Base-by-base conservation (phyloP, 2,329 filamentous ascomycete species). In the Fusarium stilboides region DNA sequence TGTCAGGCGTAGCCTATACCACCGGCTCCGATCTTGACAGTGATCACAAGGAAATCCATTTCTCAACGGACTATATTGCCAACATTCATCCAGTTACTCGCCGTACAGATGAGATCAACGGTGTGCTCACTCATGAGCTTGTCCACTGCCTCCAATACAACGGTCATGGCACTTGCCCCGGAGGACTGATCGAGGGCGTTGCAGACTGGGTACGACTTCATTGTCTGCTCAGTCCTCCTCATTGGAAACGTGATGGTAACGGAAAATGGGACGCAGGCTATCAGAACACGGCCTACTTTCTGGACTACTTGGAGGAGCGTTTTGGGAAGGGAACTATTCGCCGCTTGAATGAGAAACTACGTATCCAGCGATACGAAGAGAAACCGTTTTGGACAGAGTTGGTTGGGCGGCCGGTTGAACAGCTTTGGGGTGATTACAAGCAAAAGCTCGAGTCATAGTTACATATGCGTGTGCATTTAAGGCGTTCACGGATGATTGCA, bases 141-240 rank as follows among this genome's bases (percentile, higher is more conserved):
- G 95, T 98, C 15, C 96, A 98, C 82, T 98, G 94, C 81, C 97
- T 92, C 81, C 95, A 98, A 79, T 92, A 93, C 80, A 91, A 93
- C 72, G 91, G 85, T 3, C 82, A 73, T 20, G 85, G 84, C 3
- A 82, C 82, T 6, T 88, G 89, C 43, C 92, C 92, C 0, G 91
- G 91, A 1, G 96, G 96, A 0, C 80, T 98, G 46, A 91, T 97
- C 57, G 95, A 98, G 80, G 95, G 95, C 1, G 89, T 98, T 54
- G 95, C 95, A 20, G 96, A 98, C 80, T 98, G 93, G 88, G 94
- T 98, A 24, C 87, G 95, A 3, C 81, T 98, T 64, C 89, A 88
- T 68, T 90, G 90, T 50, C 87, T 86, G 0, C 85, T 97, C 28
- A 88, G 84, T 10, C 93, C 95, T 40, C 92, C 93, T 50, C 94